Evolutionary conservation across 352 stramenopile genomes (phyloP).

Genomic region (Pythium guiyangense): DNA sequence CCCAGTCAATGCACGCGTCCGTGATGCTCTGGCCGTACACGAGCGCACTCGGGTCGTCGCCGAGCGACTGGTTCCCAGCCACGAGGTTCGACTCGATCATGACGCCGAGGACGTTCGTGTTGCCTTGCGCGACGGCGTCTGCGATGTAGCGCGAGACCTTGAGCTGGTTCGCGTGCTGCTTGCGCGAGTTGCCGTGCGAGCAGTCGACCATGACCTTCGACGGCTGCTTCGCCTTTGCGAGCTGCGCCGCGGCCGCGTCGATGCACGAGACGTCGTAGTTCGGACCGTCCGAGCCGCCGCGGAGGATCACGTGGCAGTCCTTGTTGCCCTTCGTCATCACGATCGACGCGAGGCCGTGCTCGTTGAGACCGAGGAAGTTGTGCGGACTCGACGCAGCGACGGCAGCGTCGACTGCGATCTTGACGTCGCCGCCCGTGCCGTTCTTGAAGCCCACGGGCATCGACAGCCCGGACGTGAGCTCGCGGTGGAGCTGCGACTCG

Average conservation of each 20-base stretch:
- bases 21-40: conserved; percentile 87
- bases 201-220: conserved; percentile 87
- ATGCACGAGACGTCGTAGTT: conserved; percentile 82
- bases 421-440: conserved; percentile 79
- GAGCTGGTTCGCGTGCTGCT: conserved; percentile 49
- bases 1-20: conserved; percentile 83
- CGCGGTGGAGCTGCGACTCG: conserved; percentile 86
- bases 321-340: conserved; percentile 83
- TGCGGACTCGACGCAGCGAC: conserved; percentile 78
- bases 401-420: conserved; percentile 83
- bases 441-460: conserved; percentile 92
- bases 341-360: conserved; percentile 81
- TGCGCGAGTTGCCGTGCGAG: conserved; percentile 67
- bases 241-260: conserved; percentile 46
- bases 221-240: conserved; percentile 62
- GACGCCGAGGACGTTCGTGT: conserved; percentile 69
- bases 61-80: conserved; percentile 79
- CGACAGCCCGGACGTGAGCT: conserved; percentile 85
- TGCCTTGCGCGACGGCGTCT: conserved; percentile 52
- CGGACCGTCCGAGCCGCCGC: conserved; percentile 64
- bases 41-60: conserved; percentile 60
- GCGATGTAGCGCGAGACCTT: conserved; percentile 72
- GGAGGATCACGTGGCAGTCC: conserved; percentile 83
- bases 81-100: conserved; percentile 90
- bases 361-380: conserved; percentile 86